Evolutionary conservation across 2,329 filamentous ascomycete genomes (phyloP).

Genomic region (Fusarium pseudonygamai): DNA sequence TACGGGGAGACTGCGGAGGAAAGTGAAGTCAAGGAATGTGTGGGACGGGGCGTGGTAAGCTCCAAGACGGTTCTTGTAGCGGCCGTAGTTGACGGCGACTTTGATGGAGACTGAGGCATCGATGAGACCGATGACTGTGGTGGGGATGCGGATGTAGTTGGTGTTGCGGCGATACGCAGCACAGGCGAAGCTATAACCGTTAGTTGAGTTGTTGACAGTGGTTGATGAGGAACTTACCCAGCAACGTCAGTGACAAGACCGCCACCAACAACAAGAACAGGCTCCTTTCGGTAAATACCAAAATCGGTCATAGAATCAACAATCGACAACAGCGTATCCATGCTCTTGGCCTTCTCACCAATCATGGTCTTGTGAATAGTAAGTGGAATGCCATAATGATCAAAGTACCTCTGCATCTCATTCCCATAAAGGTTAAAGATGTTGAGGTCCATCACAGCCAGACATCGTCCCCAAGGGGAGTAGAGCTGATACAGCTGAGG

Average conservation of each 20-base stretch:
- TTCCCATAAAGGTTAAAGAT: conserved; percentile 74
- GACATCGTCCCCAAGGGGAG: conserved; percentile 69
- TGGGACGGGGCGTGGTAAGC: conserved; percentile 77
- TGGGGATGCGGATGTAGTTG: conserved; percentile 78
- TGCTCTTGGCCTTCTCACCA: conserved; percentile 78
- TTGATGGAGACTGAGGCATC: conserved; percentile 81
- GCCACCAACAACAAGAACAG: conserved; percentile 72
- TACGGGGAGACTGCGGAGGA: conserved; percentile 72
- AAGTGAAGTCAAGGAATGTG: conserved; percentile 78
- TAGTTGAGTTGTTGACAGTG: conserved; percentile 39
- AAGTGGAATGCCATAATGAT: conserved; percentile 69
- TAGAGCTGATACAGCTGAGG: conserved; percentile 72
- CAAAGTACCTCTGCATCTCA: conserved; percentile 73
- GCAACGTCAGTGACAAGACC: conserved; percentile 78
- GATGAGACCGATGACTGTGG: conserved; percentile 78
- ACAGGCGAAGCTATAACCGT: conserved; percentile 68
- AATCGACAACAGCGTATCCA: conserved; percentile 74
- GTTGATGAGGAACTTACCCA: conserved; percentile 62
- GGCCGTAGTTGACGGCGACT: conserved; percentile 80
- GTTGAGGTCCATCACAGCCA: conserved; percentile 77
- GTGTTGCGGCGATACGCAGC: conserved; percentile 77
- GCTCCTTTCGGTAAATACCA: conserved; percentile 75
- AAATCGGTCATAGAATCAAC: conserved; percentile 80
- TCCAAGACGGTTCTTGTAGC: conserved; percentile 79
- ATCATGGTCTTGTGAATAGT: conserved; percentile 78